Conservation (phyloP, 257 asterid genomes). For the Voacanga thouarsii region DNA sequence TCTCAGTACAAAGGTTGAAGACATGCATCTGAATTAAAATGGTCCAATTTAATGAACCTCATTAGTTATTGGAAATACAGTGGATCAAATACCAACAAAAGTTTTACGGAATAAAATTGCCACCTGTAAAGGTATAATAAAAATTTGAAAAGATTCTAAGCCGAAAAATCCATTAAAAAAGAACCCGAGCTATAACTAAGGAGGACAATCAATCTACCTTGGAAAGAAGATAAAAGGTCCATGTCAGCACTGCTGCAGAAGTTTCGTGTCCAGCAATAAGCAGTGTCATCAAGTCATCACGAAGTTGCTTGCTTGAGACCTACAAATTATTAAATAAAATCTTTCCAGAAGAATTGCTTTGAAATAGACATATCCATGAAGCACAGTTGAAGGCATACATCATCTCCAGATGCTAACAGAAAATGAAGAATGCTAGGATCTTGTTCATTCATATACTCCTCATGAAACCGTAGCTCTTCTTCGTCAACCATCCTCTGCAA, state of each 20-base stretch:
- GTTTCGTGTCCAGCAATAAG: constrained; percentile 99
- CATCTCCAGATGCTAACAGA: constrained; percentile 92
- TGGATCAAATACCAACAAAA: not conserved
- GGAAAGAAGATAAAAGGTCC: constrained; percentile 96
- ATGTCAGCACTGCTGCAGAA: constrained; percentile 95
- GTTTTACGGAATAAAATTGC: not conserved
- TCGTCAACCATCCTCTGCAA: constrained; percentile 91
- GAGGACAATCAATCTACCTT: constrained; percentile 36
- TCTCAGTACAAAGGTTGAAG: not conserved
- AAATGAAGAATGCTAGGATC: constrained; percentile 99
- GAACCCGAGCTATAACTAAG: not conserved
- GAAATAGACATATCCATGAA: constrained; percentile 17
- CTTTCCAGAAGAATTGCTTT: constrained; percentile 21
- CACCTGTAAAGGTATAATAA: not conserved
- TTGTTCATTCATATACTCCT: constrained; percentile 95
- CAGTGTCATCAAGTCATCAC: constrained; percentile 96
- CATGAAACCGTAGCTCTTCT: constrained; percentile 95
- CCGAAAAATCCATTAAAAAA: not conserved
- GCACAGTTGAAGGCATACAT: constrained; percentile 46
- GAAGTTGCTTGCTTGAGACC: constrained; percentile 99
- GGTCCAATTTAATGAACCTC: not conserved
- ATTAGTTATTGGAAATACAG: not conserved
- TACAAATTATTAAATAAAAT: constrained; percentile 38
- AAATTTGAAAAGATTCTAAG: not conserved
- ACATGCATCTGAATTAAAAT: not conserved